phyloP scores from a whole-genome alignment of 345 rosid species.

The Moricandia arvensis region DNA sequence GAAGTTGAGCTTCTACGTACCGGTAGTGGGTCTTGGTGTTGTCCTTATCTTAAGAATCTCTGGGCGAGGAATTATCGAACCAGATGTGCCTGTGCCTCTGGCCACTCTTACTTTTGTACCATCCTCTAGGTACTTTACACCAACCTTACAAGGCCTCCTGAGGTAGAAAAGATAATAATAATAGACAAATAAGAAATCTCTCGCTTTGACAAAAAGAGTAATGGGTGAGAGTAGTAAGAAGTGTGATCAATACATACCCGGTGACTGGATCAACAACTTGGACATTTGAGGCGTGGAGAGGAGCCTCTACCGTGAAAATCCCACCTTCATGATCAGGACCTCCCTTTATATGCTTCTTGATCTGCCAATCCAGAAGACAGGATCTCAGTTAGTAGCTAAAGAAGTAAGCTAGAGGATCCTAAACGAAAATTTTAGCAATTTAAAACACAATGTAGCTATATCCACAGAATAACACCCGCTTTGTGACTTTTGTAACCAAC shows the following conservation, averaged over 20 bases:
- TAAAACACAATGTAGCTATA: not conserved
- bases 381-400: not conserved
- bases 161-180: not conserved
- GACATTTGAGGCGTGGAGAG: conserved; percentile 91
- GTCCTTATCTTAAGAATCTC: conserved; percentile 86
- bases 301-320: conserved; percentile 92
- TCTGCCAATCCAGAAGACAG: conserved; percentile 40
- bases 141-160: conserved; percentile 92
- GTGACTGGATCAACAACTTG: conserved; percentile 93
- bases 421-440: too few species aligned
- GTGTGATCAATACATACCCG: conserved; percentile 49
- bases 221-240: not conserved
- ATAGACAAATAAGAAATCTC: not conserved
- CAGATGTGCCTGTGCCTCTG: conserved; percentile 85
- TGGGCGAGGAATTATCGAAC: conserved; percentile 89
- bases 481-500: not conserved
- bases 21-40: conserved; percentile 81
- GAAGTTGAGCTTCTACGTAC: conserved; percentile 36
- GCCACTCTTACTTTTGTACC: conserved; percentile 97
- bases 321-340: conserved; percentile 97
- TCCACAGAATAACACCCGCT: not conserved
- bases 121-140: conserved; percentile 78
- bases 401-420: too few species aligned
- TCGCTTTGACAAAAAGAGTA: not conserved
- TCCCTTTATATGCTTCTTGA: conserved; percentile 85